Base-by-base conservation (phyloP, 1,139 yeast species). In the Pneumocystis sp. region DNA sequence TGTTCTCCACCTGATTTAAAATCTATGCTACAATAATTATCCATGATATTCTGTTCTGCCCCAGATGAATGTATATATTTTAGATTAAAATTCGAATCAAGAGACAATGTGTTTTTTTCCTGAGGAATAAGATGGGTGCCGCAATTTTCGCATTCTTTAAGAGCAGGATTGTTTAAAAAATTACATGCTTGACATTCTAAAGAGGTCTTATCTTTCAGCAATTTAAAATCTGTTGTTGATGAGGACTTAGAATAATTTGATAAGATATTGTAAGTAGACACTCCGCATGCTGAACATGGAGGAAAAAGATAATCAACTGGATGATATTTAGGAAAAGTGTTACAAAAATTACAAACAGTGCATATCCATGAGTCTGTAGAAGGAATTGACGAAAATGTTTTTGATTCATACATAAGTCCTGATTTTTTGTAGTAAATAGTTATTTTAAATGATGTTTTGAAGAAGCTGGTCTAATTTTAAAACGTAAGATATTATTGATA, bases 111-210 rank as follows among this genome's bases (percentile, higher is more conserved):
- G 64, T 70, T 70, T 29, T 74, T 71, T 3, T 74, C 72, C 2
- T 50, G 57, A 50, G 76, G 72, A 1, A 78, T 74, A 39, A 88
- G 76, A 62, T 81, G 80, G 0, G 86, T 78, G 0, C 96, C 96
- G 76, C 97, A 93, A 73, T 93, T 81, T 74, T 93, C 98, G 74
- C 98, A 93, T 68, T 79, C 80, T 63, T 80, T 77, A 78, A 93
- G 77, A 3, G 88, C 83, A 0, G 91, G 87, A 74, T 91, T 96
- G 73, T 93, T 93, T 19, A 83, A 77, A 72, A 91, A 93, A 0
- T 97, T 93, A 72, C 97, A 93, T 61, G 81, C 79, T 0, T 90
- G 85, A 70, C 98, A 93, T 63, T 80, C 80, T 60, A 80, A 78
- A 65, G 82, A 79, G 63, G 62, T 12, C 37, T 19, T 3, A 44